Conservation (phyloP, 768 basidiomycete species). For the Collybia sordida region DNA sequence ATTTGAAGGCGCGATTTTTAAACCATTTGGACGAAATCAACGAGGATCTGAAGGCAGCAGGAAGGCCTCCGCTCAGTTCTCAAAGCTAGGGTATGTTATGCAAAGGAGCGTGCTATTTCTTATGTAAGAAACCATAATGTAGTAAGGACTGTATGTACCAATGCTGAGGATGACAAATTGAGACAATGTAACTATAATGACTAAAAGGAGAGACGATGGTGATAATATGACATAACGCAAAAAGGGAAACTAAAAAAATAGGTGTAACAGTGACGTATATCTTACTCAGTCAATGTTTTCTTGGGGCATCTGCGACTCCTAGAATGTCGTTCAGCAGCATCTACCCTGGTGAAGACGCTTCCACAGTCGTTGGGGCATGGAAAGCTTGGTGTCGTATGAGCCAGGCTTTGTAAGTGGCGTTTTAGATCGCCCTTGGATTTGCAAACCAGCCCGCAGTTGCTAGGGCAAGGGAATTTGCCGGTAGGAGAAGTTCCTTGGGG, state of each 20-base stretch:
- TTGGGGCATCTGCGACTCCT: neutral
- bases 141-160: neutral
- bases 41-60: constrained; percentile 40
- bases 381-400: constrained; percentile 9
- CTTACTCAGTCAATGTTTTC: neutral
- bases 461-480: no score
- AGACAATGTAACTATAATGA: neutral
- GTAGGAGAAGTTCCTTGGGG: no score
- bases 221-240: no score
- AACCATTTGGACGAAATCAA: constrained; percentile 59
- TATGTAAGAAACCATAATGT: neutral
- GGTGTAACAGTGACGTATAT: neutral
- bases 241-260: no score
- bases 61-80: constrained; percentile 29
- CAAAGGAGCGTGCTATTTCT: constrained; percentile 2
- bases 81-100: neutral
- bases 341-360: constrained; percentile 9
- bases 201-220: no score
- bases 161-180: neutral
- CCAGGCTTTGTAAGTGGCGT: constrained; percentile 7
- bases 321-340: constrained; percentile 15
- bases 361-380: constrained; percentile 12
- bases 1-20: constrained; percentile 56
- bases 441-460: constrained; percentile 8
- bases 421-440: constrained; percentile 7